A percentile compares a stretch with the other conserved stretches of the same genome.
Conservation (phyloP, 1,284 basidiomycete species). For the Cerrena zonata region DNA sequence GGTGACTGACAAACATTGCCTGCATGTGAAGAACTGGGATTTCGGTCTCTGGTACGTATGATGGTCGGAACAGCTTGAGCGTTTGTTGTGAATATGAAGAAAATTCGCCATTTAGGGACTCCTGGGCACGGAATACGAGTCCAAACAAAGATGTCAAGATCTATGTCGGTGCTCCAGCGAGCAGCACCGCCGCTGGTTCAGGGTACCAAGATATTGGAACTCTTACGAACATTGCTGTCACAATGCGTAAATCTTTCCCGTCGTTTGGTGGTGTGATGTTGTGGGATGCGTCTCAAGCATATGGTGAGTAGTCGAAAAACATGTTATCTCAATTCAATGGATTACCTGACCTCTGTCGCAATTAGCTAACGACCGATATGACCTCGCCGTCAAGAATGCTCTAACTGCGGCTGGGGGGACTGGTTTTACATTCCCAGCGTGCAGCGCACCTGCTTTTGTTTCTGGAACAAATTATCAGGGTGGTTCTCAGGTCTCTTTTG, state of each 20-base stretch:
- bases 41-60: conserved; percentile 44
- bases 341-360: too few relatives aligned
- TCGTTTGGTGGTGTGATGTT: conserved; percentile 71
- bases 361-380: conserved; percentile 55
- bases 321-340: neutral
- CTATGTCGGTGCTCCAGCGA: conserved; percentile 56
- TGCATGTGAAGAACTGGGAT: conserved; percentile 39
- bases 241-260: conserved; percentile 59
- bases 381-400: conserved; percentile 56
- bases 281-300: conserved; percentile 69
- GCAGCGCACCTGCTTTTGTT: conserved; percentile 49
- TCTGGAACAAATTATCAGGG: conserved; percentile 47
- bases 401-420: conserved; percentile 56
- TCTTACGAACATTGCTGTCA: conserved; percentile 43
- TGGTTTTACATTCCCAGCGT: conserved; percentile 60
- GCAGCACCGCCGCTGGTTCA: conserved; percentile 51
- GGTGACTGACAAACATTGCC: neutral
- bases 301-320: conserved; percentile 35
- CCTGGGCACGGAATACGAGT: conserved; percentile 51
- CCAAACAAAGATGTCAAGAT: conserved; percentile 57
- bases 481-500: conserved; percentile 48
- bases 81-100: neutral
- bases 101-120: conserved; percentile 38
- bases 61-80: neutral
- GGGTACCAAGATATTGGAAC: conserved; percentile 46